Evolutionary conservation across 805 yeast species (phyloP).

Genomic region (Pichia deserticola): DNA sequence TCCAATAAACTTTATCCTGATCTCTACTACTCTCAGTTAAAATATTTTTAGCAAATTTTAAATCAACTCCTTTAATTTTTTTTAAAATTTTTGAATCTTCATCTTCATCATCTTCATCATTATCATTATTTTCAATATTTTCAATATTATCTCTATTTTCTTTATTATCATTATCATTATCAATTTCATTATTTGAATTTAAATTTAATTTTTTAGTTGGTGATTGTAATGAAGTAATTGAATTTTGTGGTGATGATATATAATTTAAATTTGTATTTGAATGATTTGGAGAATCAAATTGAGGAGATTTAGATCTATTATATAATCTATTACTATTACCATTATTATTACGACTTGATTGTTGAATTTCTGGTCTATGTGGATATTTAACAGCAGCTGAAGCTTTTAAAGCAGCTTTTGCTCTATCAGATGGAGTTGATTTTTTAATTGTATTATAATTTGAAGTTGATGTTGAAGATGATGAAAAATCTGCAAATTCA

Average conservation of each 20-base stretch:
- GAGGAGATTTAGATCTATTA: conserved; percentile 2
- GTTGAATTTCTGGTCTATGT: conserved; percentile 9
- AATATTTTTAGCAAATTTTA: conserved; percentile 70
- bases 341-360: background rate
- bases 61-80: conserved; percentile 68
- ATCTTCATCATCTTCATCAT: conserved; percentile 13
- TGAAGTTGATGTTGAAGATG: too few relatives aligned
- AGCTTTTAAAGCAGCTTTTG: conserved; percentile 26
- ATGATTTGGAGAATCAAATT: background rate
- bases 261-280: background rate
- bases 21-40: conserved; percentile 80
- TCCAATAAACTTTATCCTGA: conserved; percentile 92
- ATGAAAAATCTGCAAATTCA: conserved; percentile 3
- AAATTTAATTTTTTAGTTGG: background rate
- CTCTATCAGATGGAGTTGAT: conserved; percentile 23
- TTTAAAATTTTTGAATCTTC: conserved; percentile 33
- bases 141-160: conserved; percentile 20
- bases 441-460: conserved; percentile 3
- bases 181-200: background rate
- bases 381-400: conserved; percentile 27
- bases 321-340: background rate
- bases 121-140: conserved; percentile 24
- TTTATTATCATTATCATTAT: conserved; percentile 13
- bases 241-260: background rate
- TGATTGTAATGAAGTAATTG: background rate